Evolutionary conservation across 176 grass and related monocot genomes (phyloP).

Genomic region (Miscanthus lutarioriparius): DNA sequence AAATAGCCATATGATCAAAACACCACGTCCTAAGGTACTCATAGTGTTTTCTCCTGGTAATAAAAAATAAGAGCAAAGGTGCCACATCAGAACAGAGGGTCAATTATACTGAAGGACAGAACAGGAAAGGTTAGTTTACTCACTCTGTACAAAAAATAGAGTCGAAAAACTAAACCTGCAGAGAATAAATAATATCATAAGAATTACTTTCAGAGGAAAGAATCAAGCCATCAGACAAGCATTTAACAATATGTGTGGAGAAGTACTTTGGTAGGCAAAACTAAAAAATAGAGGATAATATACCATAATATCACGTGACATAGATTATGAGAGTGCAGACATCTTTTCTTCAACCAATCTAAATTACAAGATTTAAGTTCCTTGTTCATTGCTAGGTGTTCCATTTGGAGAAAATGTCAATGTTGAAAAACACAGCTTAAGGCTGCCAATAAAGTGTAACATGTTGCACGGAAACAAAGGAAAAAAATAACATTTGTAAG

Average conservation of each 20-base stretch:
- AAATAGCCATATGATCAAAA: slow-evolving; percentile 95
- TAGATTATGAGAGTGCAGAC: neutral
- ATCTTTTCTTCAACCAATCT: neutral
- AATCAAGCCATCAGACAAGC: neutral
- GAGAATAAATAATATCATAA: slow-evolving; percentile 24
- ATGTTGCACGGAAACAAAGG: neutral
- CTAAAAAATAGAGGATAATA: neutral
- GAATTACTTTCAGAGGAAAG: slow-evolving; percentile 21
- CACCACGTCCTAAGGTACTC: slow-evolving; percentile 72
- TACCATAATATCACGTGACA: neutral
- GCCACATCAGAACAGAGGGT: slow-evolving; percentile 10
- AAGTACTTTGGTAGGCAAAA: neutral
- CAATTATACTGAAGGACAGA: slow-evolving; percentile 13
- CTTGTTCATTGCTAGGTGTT: neutral
- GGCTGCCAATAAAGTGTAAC: neutral
- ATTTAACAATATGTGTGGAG: neutral
- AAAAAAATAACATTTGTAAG: slow-evolving; percentile 21
- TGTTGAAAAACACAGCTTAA: neutral
- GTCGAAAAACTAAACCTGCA: slow-evolving; percentile 99
- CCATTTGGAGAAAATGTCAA: neutral
- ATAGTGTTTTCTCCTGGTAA: slow-evolving; percentile 74
- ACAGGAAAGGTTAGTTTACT: slow-evolving; percentile 49
- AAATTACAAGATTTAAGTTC: neutral
- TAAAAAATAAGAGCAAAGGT: slow-evolving; percentile 12
- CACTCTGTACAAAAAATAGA: slow-evolving; percentile 96